phyloP scores from a whole-genome alignment of 257 asterid genomes.

The Asclepias syriaca region DNA sequence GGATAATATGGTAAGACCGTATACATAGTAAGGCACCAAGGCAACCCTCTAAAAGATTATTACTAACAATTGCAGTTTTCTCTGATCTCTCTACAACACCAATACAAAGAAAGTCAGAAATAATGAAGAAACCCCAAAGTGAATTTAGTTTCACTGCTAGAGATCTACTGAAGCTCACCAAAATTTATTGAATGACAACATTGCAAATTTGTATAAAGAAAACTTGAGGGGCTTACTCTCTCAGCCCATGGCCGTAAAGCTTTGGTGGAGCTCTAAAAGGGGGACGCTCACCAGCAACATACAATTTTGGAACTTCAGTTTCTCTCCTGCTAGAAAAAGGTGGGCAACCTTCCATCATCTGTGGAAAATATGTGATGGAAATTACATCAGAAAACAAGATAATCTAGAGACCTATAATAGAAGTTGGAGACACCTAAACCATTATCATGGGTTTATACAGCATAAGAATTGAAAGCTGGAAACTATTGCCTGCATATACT shows the following conservation, averaged over 20 bases:
- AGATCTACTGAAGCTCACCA: not conserved
- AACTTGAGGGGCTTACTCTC: conserved; percentile 48
- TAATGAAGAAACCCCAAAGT: not conserved
- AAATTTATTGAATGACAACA: not conserved
- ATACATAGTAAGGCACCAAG: not conserved
- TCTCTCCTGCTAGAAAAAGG: conserved; percentile 60
- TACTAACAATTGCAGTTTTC: not conserved
- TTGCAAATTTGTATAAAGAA: not conserved
- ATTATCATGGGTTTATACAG: not conserved
- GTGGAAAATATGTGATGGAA: conserved; percentile 9
- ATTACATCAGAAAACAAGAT: not conserved
- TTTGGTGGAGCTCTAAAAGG: conserved; percentile 65
- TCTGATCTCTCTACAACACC: not conserved
- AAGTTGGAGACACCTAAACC: not conserved
- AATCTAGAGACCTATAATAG: not conserved
- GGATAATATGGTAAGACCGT: not conserved
- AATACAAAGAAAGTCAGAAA: not conserved
- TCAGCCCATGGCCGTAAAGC: conserved; percentile 58
- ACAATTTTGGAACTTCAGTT: conserved; percentile 63
- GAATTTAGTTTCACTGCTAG: not conserved
- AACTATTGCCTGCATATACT: not conserved
- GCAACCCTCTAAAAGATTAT: too few species aligned
- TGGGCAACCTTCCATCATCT: conserved; percentile 87
- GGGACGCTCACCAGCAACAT: conserved; percentile 75
- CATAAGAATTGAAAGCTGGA: not conserved